Base-by-base conservation (phyloP, 1,284 basidiomycete species). In the Rhizopogon parksii region DNA sequence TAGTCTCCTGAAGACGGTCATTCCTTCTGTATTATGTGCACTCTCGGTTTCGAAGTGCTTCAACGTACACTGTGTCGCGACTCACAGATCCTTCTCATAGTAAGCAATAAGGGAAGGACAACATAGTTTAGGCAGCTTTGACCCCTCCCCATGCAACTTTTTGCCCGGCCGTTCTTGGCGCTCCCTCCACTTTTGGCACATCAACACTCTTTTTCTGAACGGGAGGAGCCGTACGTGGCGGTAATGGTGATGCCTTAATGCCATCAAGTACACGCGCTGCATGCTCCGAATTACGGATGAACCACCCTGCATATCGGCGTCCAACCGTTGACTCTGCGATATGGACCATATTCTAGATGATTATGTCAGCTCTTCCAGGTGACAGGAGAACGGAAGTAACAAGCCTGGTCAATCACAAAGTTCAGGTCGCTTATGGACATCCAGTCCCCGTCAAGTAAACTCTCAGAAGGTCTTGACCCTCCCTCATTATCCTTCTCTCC, bases 271-370 rank as follows among this genome's bases (percentile, higher is more conserved):
- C 88, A 53, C 89, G 80, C 64, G 91, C 88, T 9, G 91, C 85
- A 60, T 92, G 82, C 68, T 95, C 91, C 4, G 91, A 90, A 70
- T 94, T 94, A 57, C 93, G 85, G 70, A 97, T 93, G 74, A 97
- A 97, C 91, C 92, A 96, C 37, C 94, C 92, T 2, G 93, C 95
- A 65, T 91, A 97, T 50, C 92, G 83, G 46, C 95, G 73, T 19
- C 94, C 93, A 11, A 95, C 85, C 0, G 93, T 94, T 14, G 89
- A 91, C 68, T 98, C 94, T 14, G 91, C 88, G 60, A 98, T 93
- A 63, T 95, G 91, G 6, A 97, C 88, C 90, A 95, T 94, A 65
- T 93, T 88, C 90, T 93, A 40, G 6, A 50, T 17, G 30, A 36
- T 17, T 34, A 34, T 5, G 12, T 42, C 14, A 45, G 38, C 17